Percentiles rank a stretch among this genome's conserved stretches.
phyloP scores from a whole-genome alignment of 441 rosid species.

The Erodium trifolium region DNA sequence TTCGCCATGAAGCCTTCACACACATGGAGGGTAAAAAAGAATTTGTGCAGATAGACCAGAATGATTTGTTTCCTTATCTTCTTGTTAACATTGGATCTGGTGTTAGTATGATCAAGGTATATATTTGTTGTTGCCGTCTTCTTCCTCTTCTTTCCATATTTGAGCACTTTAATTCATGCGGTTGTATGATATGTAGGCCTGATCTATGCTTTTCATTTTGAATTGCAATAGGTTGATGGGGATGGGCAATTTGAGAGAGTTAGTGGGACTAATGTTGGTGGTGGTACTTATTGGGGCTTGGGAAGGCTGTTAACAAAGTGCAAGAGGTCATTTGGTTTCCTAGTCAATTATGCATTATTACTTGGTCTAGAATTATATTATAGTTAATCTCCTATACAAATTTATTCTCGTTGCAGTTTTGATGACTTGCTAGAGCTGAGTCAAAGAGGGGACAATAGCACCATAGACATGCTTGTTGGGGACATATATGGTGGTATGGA shows the following conservation, averaged over 20 bases:
- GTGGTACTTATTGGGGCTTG: slow-evolving; percentile 98
- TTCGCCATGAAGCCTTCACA: slow-evolving; percentile 97
- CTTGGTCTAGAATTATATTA: slow-evolving; percentile 5
- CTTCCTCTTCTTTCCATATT: slow-evolving; percentile 12
- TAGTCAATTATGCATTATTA: slow-evolving; percentile 1
- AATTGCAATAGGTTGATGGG: slow-evolving; percentile 73
- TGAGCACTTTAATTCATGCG: slow-evolving; percentile 3
- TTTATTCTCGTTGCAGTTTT: slow-evolving; percentile 44
- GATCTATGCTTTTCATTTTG: slow-evolving; percentile 17
- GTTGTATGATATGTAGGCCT: slow-evolving; percentile 9
- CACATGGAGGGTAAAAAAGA: slow-evolving; percentile 90
- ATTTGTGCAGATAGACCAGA: slow-evolving; percentile 85
- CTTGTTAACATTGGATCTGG: slow-evolving; percentile 34
- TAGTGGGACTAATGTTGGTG: slow-evolving; percentile 98
- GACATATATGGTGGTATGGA: slow-evolving; percentile 38
- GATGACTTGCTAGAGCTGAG: slow-evolving; percentile 97
- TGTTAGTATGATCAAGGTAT: slow-evolving; percentile 96
- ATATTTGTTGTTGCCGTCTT: neutral
- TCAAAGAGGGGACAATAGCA: slow-evolving; percentile 92
- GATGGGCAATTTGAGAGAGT: slow-evolving; percentile 96
- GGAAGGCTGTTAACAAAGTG: slow-evolving; percentile 94
- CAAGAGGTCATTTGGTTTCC: slow-evolving; percentile 55
- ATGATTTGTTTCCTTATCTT: slow-evolving; percentile 93
- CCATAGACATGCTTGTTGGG: slow-evolving; percentile 88
- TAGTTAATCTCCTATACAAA: slow-evolving; percentile 10